Conservation (phyloP, 768 basidiomycete species). For the Suillus subalutaceus region DNA sequence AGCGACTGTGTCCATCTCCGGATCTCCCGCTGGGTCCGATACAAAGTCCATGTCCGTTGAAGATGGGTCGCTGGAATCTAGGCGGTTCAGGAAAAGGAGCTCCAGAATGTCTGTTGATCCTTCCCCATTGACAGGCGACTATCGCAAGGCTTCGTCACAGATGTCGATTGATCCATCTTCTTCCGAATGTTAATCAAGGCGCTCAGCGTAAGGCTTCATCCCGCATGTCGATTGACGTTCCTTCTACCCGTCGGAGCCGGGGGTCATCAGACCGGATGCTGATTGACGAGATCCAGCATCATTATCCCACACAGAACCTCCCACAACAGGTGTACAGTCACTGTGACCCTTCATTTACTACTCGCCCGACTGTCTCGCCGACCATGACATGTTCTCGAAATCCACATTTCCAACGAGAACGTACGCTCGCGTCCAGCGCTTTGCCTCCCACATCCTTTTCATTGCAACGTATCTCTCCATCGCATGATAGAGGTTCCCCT, state of each 20-base stretch:
- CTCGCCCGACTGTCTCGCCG: not conserved
- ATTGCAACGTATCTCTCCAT: not conserved
- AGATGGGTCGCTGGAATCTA: not conserved
- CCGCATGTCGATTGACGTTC: not conserved
- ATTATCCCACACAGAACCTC: not conserved
- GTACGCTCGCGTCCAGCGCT: not conserved
- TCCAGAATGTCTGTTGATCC: not conserved
- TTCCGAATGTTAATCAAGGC: not conserved
- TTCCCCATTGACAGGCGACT: not conserved
- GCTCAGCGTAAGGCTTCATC: not conserved
- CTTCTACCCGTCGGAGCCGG: not conserved
- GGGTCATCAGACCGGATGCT: slow-evolving; percentile 1
- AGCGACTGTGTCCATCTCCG: not conserved
- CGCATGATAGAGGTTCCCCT: not conserved
- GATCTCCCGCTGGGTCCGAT: not conserved
- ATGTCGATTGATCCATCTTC: slow-evolving; percentile 2
- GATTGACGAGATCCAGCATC: not conserved
- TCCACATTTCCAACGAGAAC: not conserved
- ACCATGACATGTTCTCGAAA: not conserved
- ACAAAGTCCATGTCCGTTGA: slow-evolving; percentile 3
- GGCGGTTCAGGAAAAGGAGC: not conserved
- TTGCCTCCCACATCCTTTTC: not conserved
- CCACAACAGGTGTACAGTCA: not conserved
- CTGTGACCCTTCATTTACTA: not conserved
- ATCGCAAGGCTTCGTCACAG: not conserved